Base-by-base conservation (phyloP, 805 yeast genomes). In the Nakazawaea ernobii region DNA sequence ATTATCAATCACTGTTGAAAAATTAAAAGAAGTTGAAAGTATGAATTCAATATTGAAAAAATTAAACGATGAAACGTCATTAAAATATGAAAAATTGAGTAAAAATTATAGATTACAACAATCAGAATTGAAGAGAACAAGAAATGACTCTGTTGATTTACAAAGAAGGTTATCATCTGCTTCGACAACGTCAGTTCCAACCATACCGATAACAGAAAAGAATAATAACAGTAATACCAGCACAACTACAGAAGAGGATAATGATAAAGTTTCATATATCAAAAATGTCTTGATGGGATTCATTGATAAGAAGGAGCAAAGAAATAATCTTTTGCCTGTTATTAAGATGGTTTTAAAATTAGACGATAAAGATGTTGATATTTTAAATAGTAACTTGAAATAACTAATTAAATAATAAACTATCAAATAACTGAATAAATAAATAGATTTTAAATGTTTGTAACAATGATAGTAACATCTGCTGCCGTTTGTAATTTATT, bases 251-350 rank as follows among this genome's bases (percentile, higher is more conserved):
- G 64, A 59, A 4, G 69, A 67, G 15, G 59, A 58, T 24, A 60
- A 60, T 14, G 73, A 71, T 41, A 84, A 80, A 55, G 71, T 84
- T 17, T 87, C 95, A 10, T 92, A 92, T 60, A 73, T 90, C 44
- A 87, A 86, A 62, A 94, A 94, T 60, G 97, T 92, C 2, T 64
- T 92, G n/a, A 68, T 92, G 2, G 97, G 97, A 2, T 94, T 86
- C 61, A 65, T 94, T 46, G 97, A 91, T 59, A 96, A 87, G 60
- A 86, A 77, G 58, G 99, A 92, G n/a, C 97, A 91, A 64, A 74
- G 98, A 50, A 80, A 74, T 28, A 88, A 83, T 61, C 72, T 92
- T 38, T 68, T 94, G 30, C 97, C 98, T 0, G 98, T 94, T 6
- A 70, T 92, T 24, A 77, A 91, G 42, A 81, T 87, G 53, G 64